Evolutionary conservation across 371 early-diverging fungal genomes (phyloP).

Genomic region (Synchytrium microbalum): DNA sequence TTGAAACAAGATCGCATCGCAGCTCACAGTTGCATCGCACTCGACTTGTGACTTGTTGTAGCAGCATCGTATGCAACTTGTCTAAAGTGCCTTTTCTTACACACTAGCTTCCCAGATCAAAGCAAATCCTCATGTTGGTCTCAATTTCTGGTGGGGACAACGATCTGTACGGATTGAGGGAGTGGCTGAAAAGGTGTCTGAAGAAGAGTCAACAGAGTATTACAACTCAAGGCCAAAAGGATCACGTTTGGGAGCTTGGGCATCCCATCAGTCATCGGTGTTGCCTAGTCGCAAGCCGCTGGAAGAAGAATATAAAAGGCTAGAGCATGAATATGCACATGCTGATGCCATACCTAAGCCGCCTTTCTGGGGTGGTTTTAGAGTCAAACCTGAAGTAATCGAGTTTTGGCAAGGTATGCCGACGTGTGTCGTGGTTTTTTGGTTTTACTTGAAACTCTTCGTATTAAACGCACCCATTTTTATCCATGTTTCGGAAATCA

Average conservation of each 20-base stretch:
- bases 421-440: not conserved
- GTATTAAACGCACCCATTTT: too few species aligned
- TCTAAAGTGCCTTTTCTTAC: too few species aligned
- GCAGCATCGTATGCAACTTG: too few species aligned
- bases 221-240: constrained; percentile 33
- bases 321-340: constrained; percentile 18
- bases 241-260: constrained; percentile 39
- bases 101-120: constrained; percentile 23
- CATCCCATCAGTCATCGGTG: constrained; percentile 24
- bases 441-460: constrained; percentile 1
- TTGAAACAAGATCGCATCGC: too few species aligned
- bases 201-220: constrained; percentile 33
- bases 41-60: too few species aligned
- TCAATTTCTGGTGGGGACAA: constrained; percentile 36
- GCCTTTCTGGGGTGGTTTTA: constrained; percentile 39
- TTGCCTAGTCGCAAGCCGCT: constrained; percentile 22
- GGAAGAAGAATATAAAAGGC: constrained; percentile 14
- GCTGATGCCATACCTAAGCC: constrained; percentile 28
- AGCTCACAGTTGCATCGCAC: too few species aligned
- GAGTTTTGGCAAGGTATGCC: constrained; percentile 53
- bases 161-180: constrained; percentile 39
- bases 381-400: constrained; percentile 30
- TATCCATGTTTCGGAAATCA: too few species aligned
- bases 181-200: constrained; percentile 15
- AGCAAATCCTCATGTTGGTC: constrained; percentile 29